Percentiles rank a stretch among this genome's conserved stretches.
phyloP scores from a whole-genome alignment of 2,329 filamentous ascomycete genomes.

The Venturia oleaginea region DNA sequence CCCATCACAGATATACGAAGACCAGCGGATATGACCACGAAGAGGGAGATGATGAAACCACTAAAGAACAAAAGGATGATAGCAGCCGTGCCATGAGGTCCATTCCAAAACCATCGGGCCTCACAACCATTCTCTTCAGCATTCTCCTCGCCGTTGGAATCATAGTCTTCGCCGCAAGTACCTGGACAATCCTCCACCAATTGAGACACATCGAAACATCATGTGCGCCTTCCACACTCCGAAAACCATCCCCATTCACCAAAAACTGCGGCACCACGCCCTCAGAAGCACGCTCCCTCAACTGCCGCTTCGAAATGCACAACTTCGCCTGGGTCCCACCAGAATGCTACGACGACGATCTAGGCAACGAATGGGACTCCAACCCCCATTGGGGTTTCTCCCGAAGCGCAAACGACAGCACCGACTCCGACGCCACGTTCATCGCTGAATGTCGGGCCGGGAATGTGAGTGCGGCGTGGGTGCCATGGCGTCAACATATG shows the following conservation, averaged over 20 bases:
- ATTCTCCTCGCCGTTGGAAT: not conserved
- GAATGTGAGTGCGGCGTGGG: not conserved
- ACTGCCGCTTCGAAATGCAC: not conserved
- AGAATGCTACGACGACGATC: not conserved
- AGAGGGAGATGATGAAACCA: not conserved
- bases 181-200: not conserved
- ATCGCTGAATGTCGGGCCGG: not conserved
- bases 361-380: slow-evolving; percentile 1
- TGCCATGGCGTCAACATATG: not conserved
- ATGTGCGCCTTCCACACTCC: not conserved
- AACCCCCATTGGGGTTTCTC: not conserved
- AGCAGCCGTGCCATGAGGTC: not conserved
- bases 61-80: not conserved
- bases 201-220: not conserved
- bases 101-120: not conserved
- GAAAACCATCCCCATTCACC: not conserved
- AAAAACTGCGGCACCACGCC: not conserved
- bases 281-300: not conserved
- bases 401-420: not conserved
- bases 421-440: not conserved
- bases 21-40: not conserved
- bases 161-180: not conserved
- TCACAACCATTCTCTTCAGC: not conserved
- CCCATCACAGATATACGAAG: not conserved
- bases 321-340: slow-evolving; percentile 8